phyloP scores from a whole-genome alignment of 1,139 yeast genomes.

The Nematodospora anomalae region DNA sequence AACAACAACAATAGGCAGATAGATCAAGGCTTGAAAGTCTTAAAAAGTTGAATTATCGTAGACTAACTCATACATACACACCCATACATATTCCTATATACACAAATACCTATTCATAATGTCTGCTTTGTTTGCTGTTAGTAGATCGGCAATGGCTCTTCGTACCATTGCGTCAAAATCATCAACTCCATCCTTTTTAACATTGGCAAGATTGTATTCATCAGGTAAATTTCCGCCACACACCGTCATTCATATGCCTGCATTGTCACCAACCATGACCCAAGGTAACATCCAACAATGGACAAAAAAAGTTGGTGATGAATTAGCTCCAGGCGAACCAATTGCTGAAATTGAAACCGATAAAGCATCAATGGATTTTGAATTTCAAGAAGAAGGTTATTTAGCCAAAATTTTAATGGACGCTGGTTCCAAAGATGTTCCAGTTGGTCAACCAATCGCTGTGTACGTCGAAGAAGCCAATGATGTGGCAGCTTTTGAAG shows the following conservation, averaged over 20 bases:
- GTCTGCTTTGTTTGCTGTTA: constrained; percentile 38
- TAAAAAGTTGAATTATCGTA: not conserved
- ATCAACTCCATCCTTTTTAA: constrained; percentile 22
- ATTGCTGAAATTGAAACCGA: constrained; percentile 98
- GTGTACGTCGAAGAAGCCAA: constrained; percentile 87
- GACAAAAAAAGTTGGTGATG: constrained; percentile 87
- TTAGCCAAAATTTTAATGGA: constrained; percentile 87
- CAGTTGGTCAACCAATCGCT: constrained; percentile 94
- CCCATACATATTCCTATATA: too few species aligned
- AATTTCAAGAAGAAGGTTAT: constrained; percentile 97
- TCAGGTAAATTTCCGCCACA: constrained; percentile 62
- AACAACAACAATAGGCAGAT: not conserved
- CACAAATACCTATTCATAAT: constrained; percentile 15
- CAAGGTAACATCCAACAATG: constrained; percentile 89
- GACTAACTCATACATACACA: too few species aligned
- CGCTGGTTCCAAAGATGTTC: constrained; percentile 85
- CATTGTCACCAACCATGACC: constrained; percentile 97
- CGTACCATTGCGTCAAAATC: constrained; percentile 22
- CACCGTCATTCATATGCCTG: constrained; percentile 81
- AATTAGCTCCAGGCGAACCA: constrained; percentile 85
- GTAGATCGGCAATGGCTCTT: constrained; percentile 29
- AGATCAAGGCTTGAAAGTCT: not conserved
- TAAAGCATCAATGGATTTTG: constrained; percentile 98
- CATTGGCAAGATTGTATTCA: constrained; percentile 42
- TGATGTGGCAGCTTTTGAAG: constrained; percentile 85